A percentile compares a stretch with the other conserved stretches of the same genome.
phyloP scores from a whole-genome alignment of 306 rosid species.

The Vicia villosa region DNA sequence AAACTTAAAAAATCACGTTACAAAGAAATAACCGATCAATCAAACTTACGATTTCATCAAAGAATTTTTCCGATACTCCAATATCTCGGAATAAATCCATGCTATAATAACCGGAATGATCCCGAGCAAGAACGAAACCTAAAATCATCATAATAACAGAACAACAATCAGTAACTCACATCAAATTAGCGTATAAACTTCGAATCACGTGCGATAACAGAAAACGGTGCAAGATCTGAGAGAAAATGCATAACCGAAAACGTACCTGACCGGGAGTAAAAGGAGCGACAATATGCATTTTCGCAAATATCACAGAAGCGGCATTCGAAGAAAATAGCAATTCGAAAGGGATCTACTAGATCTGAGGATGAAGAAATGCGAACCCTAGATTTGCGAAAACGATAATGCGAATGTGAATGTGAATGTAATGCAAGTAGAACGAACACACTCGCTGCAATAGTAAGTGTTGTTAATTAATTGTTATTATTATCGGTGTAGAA shows the following conservation, averaged over 20 bases:
- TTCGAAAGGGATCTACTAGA: constrained; percentile 34
- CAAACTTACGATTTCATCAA: constrained; percentile 70
- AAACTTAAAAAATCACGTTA: constrained; percentile 3
- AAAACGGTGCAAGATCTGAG: constrained; percentile 46
- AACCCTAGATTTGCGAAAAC: neutral
- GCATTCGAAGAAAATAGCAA: too few species aligned
- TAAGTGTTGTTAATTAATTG: too few species aligned
- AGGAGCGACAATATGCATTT: constrained; percentile 64
- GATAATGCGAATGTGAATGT: neutral
- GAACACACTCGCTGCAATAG: neutral
- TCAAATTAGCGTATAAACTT: neutral
- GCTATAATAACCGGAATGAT: constrained; percentile 56
- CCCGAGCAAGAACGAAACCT: constrained; percentile 78
- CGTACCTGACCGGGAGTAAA: constrained; percentile 87
- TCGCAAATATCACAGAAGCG: neutral
- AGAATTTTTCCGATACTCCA: constrained; percentile 66
- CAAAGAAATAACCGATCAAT: neutral
- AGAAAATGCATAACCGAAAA: constrained; percentile 7
- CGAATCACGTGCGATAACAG: constrained; percentile 1
- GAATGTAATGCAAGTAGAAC: neutral
- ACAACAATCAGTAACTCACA: neutral
- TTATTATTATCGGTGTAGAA: neutral
- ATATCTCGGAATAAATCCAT: constrained; percentile 84
- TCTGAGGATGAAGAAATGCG: constrained; percentile 12
- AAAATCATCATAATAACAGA: constrained; percentile 28